Evolutionary conservation across 2,329 filamentous ascomycete genomes (phyloP).

Genomic region (Penicillium sp.): DNA sequence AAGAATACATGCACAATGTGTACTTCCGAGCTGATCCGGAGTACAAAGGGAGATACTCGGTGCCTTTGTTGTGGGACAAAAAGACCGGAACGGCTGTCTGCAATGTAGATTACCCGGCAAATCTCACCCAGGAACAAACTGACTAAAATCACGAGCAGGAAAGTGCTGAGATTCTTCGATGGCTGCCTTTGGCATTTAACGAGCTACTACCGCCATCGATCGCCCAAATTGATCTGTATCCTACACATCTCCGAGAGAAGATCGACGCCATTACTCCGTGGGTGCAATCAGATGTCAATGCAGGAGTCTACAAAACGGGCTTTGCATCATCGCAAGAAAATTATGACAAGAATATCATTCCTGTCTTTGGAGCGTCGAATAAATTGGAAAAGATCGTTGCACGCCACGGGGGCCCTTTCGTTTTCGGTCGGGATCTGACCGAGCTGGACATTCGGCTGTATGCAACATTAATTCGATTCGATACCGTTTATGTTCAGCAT

Average conservation of each 20-base stretch:
- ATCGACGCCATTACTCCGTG: conserved; percentile 59
- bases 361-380: conserved; percentile 63
- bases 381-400: conserved; percentile 55
- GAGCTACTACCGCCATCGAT: conserved; percentile 47
- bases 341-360: conserved; percentile 58
- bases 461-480: conserved; percentile 61
- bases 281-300: conserved; percentile 60
- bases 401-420: conserved; percentile 55
- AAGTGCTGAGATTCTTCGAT: conserved; percentile 56
- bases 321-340: conserved; percentile 58
- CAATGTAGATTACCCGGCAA: conserved; percentile 44
- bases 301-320: conserved; percentile 64
- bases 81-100: conserved; percentile 59
- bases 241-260: conserved; percentile 45
- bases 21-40: conserved; percentile 63
- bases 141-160: conserved; percentile 1
- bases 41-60: conserved; percentile 63
- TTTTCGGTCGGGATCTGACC: conserved; percentile 58
- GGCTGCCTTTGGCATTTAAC: conserved; percentile 61
- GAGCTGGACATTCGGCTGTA: conserved; percentile 63
- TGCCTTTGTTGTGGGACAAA: conserved; percentile 65
- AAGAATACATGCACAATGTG: conserved; percentile 61
- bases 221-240: conserved; percentile 55
- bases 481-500: conserved; percentile 65
- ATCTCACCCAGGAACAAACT: not conserved